Evolutionary conservation across 139 green algal species (phyloP).

Genomic region (Dunaliella primolecta): DNA sequence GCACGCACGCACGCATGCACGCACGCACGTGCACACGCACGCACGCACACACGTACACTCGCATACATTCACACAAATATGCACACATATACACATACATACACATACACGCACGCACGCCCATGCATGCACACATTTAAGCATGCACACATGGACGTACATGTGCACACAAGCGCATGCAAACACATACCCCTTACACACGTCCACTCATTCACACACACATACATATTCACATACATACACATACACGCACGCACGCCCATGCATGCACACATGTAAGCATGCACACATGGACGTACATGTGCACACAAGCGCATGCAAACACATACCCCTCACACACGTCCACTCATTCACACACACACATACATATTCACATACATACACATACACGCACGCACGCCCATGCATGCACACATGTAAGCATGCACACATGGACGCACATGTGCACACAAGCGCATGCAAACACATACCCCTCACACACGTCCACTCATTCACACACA

Average conservation of each 20-base stretch:
- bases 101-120: background rate
- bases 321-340: background rate
- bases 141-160: background rate
- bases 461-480: background rate
- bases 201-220: no score
- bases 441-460: background rate
- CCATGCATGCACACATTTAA: background rate
- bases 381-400: background rate
- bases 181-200: no score
- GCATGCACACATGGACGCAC: background rate
- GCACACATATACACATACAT: background rate
- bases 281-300: background rate
- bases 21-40: background rate
- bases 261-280: background rate
- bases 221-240: background rate
- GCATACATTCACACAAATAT: no score
- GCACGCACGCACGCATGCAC: background rate
- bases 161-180: background rate
- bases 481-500: background rate
- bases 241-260: background rate
- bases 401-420: no score
- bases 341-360: background rate
- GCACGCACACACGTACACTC: background rate
- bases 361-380: background rate
- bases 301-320: background rate